Evolutionary conservation across 1,284 basidiomycete species (phyloP), one percentile per base, ranked within the genome.

Genomic region (Leccinum variabile): DNA sequence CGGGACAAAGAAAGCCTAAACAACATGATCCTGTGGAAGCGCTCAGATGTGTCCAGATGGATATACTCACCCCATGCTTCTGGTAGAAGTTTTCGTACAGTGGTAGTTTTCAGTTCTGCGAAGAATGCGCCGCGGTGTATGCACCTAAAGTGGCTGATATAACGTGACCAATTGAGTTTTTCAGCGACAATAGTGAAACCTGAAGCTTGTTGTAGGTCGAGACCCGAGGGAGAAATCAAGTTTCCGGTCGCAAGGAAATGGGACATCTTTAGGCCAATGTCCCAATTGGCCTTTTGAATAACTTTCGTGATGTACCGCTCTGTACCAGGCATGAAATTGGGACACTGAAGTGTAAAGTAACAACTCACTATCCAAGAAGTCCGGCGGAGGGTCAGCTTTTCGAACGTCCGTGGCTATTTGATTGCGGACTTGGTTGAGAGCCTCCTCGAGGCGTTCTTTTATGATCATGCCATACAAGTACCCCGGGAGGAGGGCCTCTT

Each of bases 81-180:
- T 13, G 97, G 97, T 22, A 99, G 81, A 64, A 99, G 81, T 78
- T 99, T 99, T 71, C 97, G 91, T 56, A 99, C 97, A 25, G 95
- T 91, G 0, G 97, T 99, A 1, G 97, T 99, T 82, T 99, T 99
- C 65, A 99, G 86, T 76, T 99, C 96, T 25, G 97, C 95, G 74
- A 99, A 99, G 87, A 99, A 99, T 52, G 97, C 95, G 78, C 97
- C 97, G 80, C 97, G 92, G 79, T 99, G 97, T 52, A 99, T 96
- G 76, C 94, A 98, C 61, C 97, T 85, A 83, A 99, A 99, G 79
- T 99, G 97, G 70, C 92, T 92, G 75, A 99, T 95, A 78, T 98
- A 99, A 55, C 97, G 94, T 73, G 93, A 92, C 87, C 97, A 99
- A 78, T 99, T 99, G 67, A 99, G 84, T 79, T 99, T 99, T 79